Evolutionary conservation across 306 rosid genomes (phyloP).

Genomic region (Rosa chinensis): DNA sequence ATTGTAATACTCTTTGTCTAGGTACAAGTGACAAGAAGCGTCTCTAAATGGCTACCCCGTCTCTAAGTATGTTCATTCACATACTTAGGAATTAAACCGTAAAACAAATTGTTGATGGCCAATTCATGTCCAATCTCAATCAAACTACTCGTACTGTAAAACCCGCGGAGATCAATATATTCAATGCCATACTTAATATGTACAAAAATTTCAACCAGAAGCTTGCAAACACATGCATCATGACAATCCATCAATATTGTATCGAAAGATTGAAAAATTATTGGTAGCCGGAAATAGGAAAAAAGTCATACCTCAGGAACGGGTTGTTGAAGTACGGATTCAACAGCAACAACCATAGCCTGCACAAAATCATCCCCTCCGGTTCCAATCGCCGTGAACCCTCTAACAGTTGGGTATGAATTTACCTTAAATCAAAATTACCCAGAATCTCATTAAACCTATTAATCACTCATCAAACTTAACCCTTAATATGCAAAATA

Average conservation of each 20-base stretch:
- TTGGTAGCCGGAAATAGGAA: not conserved
- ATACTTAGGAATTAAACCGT: not conserved
- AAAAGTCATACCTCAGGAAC: slow-evolving; percentile 59
- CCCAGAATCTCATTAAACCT: not conserved
- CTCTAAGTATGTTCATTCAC: not conserved
- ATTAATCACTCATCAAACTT: not conserved
- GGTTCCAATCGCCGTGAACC: slow-evolving; percentile 93
- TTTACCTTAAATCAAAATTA: slow-evolving; percentile 51
- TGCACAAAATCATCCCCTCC: slow-evolving; percentile 93
- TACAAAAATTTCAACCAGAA: not conserved
- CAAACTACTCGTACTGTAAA: not conserved
- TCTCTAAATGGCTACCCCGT: not conserved
- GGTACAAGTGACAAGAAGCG: not conserved
- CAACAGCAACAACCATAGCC: slow-evolving; percentile 89
- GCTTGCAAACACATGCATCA: not conserved
- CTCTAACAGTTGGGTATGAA: slow-evolving; percentile 88
- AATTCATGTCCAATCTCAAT: not conserved
- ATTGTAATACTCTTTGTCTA: not conserved
- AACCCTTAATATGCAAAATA: not conserved
- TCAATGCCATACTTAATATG: not conserved
- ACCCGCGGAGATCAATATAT: not conserved
- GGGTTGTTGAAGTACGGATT: slow-evolving; percentile 80
- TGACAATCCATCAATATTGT: not conserved
- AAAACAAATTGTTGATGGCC: too few relatives aligned
- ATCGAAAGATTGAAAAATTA: not conserved